Base-by-base conservation (phyloP, 177 flowering plant species). In the Vitis hybrid region DNA sequence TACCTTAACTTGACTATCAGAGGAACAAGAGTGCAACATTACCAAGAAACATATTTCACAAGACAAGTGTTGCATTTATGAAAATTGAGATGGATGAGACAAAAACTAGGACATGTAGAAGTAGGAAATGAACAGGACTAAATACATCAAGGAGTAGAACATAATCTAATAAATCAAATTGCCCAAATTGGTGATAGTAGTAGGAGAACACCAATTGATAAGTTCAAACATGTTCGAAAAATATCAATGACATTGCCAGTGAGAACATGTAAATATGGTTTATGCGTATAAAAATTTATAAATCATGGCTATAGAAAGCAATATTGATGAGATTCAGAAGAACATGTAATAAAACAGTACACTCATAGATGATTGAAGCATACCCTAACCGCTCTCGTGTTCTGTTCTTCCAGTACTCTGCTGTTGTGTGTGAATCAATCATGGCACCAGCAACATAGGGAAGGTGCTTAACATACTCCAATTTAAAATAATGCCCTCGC, bases 391-490 rank as follows among this genome's bases (percentile, higher is more conserved):
- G 92, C 29, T 86, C 97, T 19, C 65, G 82, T 59, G 99, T 96
- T 80, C 99, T 84, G 76, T 86, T 91, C 70, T 85, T 88, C 99
- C 99, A 96, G 77, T 96, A 96, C 56, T 89, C 90, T 22, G 97
- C 97, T 19, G 97, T 96, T 65, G 83, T 79, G 72, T 93, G 91
- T 66, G 99, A 96, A 81, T 93, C 98, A 77, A 96, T 96, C 99
- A 96, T 92, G 69, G 95, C 92, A 78, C 97, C 95, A 51, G 98
- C 97, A 84, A 93, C 99, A 66, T 71, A 82, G 71, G 99, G 99
- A 68, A 96, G 97, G 85, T 96, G 91, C 86, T 93, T 93, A 51
- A 95, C 97, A 72, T 83, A 93, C 65, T 93, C 97, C 81, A 86
- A 29, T 73, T 87, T 95, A 83, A 91, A 95, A 78, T 95, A 95